Conservation (phyloP, 257 asterid genomes). For the Fraxinus quadrangulata region DNA sequence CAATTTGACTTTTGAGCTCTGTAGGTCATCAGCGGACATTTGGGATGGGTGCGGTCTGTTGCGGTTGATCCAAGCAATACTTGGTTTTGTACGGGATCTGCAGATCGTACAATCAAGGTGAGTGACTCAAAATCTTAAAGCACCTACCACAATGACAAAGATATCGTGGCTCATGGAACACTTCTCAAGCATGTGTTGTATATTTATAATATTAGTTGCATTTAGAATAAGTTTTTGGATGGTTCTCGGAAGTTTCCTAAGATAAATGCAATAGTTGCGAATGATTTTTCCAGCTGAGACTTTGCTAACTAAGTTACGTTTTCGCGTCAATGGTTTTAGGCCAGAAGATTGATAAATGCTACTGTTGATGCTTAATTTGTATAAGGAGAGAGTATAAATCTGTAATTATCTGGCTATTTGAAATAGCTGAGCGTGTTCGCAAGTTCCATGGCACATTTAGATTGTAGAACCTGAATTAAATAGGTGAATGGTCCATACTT, state of each 20-base stretch:
- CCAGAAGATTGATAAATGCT: slow-evolving; percentile 7
- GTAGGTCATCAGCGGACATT: slow-evolving; percentile 95
- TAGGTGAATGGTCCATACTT: neutral
- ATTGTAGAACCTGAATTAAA: slow-evolving; percentile 13
- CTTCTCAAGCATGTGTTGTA: neutral
- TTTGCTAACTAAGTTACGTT: neutral
- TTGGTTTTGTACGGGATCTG: slow-evolving; percentile 96
- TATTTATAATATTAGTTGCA: neutral
- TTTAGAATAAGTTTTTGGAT: slow-evolving; percentile 8
- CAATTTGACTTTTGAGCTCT: slow-evolving; percentile 22
- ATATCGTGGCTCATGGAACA: neutral
- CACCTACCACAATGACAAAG: neutral
- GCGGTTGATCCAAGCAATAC: slow-evolving; percentile 90
- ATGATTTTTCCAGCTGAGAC: neutral
- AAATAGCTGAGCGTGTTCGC: neutral
- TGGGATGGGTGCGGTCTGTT: slow-evolving; percentile 93
- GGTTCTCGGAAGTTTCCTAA: slow-evolving; percentile 6
- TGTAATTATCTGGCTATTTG: slow-evolving; percentile 3
- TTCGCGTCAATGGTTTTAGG: neutral
- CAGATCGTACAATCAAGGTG: slow-evolving; percentile 94
- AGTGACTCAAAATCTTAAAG: slow-evolving; percentile 12
- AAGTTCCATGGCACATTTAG: slow-evolving; percentile 6
- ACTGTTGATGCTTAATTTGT: neutral
- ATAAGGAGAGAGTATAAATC: neutral
- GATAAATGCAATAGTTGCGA: neutral